These are phyloP conservation scores for Stephanodiscus minutulus DNA, from an alignment of 108 stramenopile species.

Conservation along the genomic window DNA sequence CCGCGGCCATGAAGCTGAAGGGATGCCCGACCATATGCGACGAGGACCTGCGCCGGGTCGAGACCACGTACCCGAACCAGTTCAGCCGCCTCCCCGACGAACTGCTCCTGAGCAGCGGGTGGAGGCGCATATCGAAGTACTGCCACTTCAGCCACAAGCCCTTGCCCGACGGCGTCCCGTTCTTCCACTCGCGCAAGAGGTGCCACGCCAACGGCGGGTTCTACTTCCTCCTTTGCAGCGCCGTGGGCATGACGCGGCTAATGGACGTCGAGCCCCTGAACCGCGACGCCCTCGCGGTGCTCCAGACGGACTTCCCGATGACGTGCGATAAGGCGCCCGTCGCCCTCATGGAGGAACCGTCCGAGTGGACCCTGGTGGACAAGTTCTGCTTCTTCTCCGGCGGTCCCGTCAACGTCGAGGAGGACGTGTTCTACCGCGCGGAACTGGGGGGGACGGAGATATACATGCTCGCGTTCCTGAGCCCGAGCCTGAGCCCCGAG, in stretches of 20 bases:
- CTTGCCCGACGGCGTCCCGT: constrained; percentile 60
- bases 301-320: constrained; percentile 84
- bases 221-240: constrained; percentile 76
- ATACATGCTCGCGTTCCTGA: constrained; percentile 86
- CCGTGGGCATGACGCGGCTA: constrained; percentile 82
- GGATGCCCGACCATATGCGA: constrained; percentile 93
- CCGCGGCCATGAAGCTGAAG: constrained; percentile 86
- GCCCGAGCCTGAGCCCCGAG: constrained; percentile 75
- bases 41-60: constrained; percentile 86
- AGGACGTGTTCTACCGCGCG: constrained; percentile 86
- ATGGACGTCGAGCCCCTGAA: constrained; percentile 88
- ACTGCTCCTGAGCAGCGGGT: constrained; percentile 74
- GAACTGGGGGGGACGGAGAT: constrained; percentile 87
- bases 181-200: constrained; percentile 73
- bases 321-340: constrained; percentile 77
- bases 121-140: constrained; percentile 85
- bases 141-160: constrained; percentile 88
- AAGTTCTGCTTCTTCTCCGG: constrained; percentile 92
- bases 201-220: constrained; percentile 84
- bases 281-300: constrained; percentile 72
- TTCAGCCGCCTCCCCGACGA: constrained; percentile 86
- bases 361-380: constrained; percentile 83
- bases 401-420: constrained; percentile 87
- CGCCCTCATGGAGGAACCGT: constrained; percentile 66
- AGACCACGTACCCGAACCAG: constrained; percentile 87